phyloP scores from a whole-genome alignment of 2,329 filamentous ascomycete species.

The Clonostachys chloroleuca region DNA sequence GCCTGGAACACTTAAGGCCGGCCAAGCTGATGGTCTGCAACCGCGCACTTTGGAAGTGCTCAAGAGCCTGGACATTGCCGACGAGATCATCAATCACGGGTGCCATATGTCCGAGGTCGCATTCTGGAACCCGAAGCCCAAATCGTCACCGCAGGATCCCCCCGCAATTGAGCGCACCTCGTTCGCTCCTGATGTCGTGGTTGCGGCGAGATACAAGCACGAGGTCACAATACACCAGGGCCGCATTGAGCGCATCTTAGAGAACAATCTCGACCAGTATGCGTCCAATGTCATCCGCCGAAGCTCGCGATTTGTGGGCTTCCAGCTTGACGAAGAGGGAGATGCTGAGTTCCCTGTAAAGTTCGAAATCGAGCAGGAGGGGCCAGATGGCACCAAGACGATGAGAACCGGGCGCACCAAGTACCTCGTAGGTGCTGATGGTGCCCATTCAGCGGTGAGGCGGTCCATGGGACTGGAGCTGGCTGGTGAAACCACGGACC shows the following conservation, averaged over 20 bases:
- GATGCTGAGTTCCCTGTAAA: too few relatives aligned
- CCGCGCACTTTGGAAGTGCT: constrained; percentile 77
- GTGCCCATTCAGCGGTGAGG: constrained; percentile 63
- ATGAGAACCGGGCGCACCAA: constrained; percentile 29
- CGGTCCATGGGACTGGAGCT: constrained; percentile 32
- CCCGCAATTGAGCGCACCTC: neutral
- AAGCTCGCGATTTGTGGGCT: too few relatives aligned
- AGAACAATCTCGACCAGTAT: too few relatives aligned
- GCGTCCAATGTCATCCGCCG: too few relatives aligned
- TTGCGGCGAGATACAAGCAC: too few relatives aligned
- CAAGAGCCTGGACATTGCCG: constrained; percentile 85
- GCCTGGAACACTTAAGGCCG: too few relatives aligned
- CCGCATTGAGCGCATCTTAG: constrained; percentile 62
- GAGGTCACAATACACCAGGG: constrained; percentile 50
- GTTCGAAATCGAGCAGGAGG: too few relatives aligned
- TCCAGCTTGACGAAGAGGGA: too few relatives aligned
- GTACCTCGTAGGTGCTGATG: constrained; percentile 66
- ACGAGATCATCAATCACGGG: constrained; percentile 80
- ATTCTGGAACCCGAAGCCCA: constrained; percentile 62
- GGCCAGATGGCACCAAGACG: too few relatives aligned
- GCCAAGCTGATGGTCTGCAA: constrained; percentile 77
- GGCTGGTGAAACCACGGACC: constrained; percentile 19
- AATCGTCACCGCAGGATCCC: constrained; percentile 54
- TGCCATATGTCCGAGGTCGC: constrained; percentile 79
- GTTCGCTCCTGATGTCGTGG: too few relatives aligned